Percentiles rank a stretch among this genome's conserved stretches.
These are phyloP conservation scores for Paraphaeosphaeria minitans DNA, from an alignment of 2,329 filamentous ascomycete genomes.

Conservation along the genomic window DNA sequence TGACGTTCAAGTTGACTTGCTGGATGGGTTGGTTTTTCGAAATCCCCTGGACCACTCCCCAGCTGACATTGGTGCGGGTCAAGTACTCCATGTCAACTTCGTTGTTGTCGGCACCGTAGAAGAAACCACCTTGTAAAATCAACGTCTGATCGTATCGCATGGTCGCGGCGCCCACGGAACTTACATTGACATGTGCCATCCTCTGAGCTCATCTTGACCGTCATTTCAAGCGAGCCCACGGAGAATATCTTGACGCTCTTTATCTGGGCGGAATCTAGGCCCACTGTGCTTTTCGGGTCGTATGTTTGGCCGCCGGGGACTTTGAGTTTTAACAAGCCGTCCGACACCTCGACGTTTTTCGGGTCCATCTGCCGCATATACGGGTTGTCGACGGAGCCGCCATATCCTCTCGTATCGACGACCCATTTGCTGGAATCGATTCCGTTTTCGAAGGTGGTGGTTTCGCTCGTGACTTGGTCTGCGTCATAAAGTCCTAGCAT, in stretches of 20 bases:
- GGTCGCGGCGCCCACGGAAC: neutral
- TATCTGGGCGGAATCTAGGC: conserved; percentile 8
- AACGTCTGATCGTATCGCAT: neutral
- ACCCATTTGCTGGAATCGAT: conserved; percentile 9
- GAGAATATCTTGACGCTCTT: conserved; percentile 4
- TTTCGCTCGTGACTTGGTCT: conserved; percentile 7
- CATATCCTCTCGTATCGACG: conserved; percentile 9
- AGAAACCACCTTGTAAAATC: conserved; percentile 7
- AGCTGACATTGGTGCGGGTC: conserved; percentile 10
- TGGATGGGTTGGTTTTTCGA: neutral
- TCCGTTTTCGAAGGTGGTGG: conserved; percentile 9
- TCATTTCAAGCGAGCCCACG: conserved; percentile 10
- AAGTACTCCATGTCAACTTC: conserved; percentile 10
- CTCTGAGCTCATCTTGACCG: conserved; percentile 6
- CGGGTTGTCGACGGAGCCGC: conserved; percentile 4
- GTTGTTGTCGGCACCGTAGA: conserved; percentile 10
- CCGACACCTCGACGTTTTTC: neutral
- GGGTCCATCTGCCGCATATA: conserved; percentile 9
- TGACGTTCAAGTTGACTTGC: conserved; percentile 8
- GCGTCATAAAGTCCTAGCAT: conserved; percentile 7
- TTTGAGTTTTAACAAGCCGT: conserved; percentile 1
- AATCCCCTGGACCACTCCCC: conserved; percentile 3
- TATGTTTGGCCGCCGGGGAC: conserved; percentile 8
- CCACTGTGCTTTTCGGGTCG: conserved; percentile 2
- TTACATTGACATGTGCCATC: conserved; percentile 7